Evolutionary conservation across 352 stramenopile genomes (phyloP).

Genomic region (Phytopythium litorale): DNA sequence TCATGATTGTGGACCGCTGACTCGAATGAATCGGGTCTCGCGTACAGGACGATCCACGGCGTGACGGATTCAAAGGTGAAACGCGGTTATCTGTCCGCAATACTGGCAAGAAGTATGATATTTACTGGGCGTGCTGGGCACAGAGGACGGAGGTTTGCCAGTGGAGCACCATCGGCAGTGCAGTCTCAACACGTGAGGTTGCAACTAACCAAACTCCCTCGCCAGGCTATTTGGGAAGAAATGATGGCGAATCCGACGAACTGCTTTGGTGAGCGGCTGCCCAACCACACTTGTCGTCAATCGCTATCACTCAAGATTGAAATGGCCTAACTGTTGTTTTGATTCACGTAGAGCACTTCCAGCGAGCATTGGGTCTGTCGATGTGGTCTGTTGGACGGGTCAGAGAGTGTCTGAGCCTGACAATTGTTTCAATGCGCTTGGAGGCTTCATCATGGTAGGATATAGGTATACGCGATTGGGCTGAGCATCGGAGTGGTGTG

Average conservation of each 20-base stretch:
- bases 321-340: slow-evolving; percentile 2
- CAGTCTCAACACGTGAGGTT: neutral
- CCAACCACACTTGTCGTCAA: neutral
- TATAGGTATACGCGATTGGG: neutral
- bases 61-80: slow-evolving; percentile 55
- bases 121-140: neutral
- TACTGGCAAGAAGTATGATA: neutral
- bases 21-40: neutral
- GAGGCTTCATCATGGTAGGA: slow-evolving; percentile 75
- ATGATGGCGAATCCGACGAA: slow-evolving; percentile 83
- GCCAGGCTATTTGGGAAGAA: slow-evolving; percentile 83
- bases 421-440: neutral
- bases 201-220: neutral
- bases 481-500: slow-evolving; percentile 2
- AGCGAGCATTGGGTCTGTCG: slow-evolving; percentile 54
- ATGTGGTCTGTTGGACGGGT: neutral
- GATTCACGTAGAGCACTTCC: slow-evolving; percentile 53
- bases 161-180: too few relatives aligned
- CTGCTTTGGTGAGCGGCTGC: slow-evolving; percentile 55
- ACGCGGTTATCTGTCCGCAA: neutral
- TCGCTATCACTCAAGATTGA: neutral
- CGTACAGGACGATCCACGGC: slow-evolving; percentile 60
- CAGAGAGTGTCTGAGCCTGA: slow-evolving; percentile 5
- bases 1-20: neutral
- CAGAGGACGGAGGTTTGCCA: slow-evolving; percentile 9